Percentiles rank a stretch among this genome's conserved stretches.
Conservation (phyloP, 176 grass and related monocot species). For the Sorghum bicolor region Sorghum_bicolor_NCBIv3 NC_012871.2:70877001-70877500, state of each 20-base stretch:
- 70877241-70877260: neutral
- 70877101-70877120: neutral
- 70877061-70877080: neutral
- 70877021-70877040: too few species aligned
- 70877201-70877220: conserved; percentile 29
- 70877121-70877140: neutral
- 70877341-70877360: neutral
- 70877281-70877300: neutral
- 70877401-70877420: neutral
- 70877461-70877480: neutral
- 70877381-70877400: neutral
- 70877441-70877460: neutral
- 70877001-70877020: too few species aligned
- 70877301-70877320: conserved; percentile 26
- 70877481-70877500: neutral
- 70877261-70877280: neutral
- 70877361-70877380: neutral
- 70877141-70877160: neutral
- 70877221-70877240: conserved; percentile 1
- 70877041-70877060: too few species aligned
- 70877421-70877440: neutral
- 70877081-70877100: neutral
- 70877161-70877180: neutral
- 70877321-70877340: conserved; percentile 2
- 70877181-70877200: conserved; percentile 1